Conservation (phyloP, 2,329 filamentous ascomycete species). For the Clonostachys sp. region DNA sequence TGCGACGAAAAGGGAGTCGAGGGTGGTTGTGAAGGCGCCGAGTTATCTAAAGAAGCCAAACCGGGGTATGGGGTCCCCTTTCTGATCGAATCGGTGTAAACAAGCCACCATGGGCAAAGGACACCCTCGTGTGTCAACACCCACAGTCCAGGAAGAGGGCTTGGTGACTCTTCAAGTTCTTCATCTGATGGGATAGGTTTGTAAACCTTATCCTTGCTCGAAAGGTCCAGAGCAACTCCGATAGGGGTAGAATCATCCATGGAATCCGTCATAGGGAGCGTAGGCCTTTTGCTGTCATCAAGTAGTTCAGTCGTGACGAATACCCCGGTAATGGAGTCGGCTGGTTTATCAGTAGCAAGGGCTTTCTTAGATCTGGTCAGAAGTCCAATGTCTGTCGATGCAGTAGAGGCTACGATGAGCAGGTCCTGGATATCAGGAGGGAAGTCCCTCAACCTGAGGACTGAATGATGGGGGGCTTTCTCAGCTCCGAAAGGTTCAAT, state of each 20-base stretch:
- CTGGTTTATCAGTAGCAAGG: slow-evolving; percentile 55
- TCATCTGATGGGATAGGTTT: slow-evolving; percentile 73
- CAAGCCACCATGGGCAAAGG: slow-evolving; percentile 82
- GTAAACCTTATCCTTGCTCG: slow-evolving; percentile 70
- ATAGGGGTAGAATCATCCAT: slow-evolving; percentile 69
- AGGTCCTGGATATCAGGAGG: slow-evolving; percentile 76
- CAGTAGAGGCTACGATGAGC: slow-evolving; percentile 77
- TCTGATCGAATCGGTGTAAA: slow-evolving; percentile 83
- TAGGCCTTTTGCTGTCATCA: slow-evolving; percentile 71
- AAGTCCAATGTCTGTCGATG: slow-evolving; percentile 73
- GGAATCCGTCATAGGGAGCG: slow-evolving; percentile 62
- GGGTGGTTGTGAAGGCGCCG: slow-evolving; percentile 18
- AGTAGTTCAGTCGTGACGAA: slow-evolving; percentile 71
- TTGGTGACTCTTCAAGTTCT: slow-evolving; percentile 73
- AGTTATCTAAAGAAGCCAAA: slow-evolving; percentile 45
- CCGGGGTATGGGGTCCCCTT: slow-evolving; percentile 70
- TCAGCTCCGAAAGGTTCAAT: slow-evolving; percentile 66
- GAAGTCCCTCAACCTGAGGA: slow-evolving; percentile 75
- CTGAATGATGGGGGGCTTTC: slow-evolving; percentile 68
- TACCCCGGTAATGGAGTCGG: slow-evolving; percentile 56
- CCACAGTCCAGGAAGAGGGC: slow-evolving; percentile 79
- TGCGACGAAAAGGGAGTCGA: slow-evolving; percentile 19
- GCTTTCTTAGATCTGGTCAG: slow-evolving; percentile 69
- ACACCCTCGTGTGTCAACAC: slow-evolving; percentile 86
- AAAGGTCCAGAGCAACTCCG: slow-evolving; percentile 80